A percentile compares a stretch with the other conserved stretches of the same genome.
phyloP scores from a whole-genome alignment of 768 basidiomycete species.

The Serpula lacrymans region DNA sequence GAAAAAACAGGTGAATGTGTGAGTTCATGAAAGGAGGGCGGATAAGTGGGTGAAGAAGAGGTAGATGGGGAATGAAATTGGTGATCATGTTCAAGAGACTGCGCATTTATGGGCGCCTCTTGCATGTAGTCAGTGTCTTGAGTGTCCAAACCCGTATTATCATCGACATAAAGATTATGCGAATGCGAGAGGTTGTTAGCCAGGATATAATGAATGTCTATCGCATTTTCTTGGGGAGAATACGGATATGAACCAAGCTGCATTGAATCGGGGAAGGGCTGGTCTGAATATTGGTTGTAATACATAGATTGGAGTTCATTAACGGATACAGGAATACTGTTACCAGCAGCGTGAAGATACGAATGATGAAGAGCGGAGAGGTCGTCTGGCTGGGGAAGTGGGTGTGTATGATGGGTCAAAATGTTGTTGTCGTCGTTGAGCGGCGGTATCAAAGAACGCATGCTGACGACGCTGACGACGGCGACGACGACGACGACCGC shows the following conservation, averaged over 20 bases:
- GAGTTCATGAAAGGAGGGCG: slow-evolving; percentile 23
- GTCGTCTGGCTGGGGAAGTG: slow-evolving; percentile 26
- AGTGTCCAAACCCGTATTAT: slow-evolving; percentile 21
- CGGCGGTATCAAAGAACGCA: slow-evolving; percentile 5
- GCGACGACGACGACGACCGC: slow-evolving; percentile 11
- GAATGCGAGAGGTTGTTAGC: slow-evolving; percentile 14
- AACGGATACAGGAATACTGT: slow-evolving; percentile 28
- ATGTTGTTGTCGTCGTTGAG: slow-evolving; percentile 17
- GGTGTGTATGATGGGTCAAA: slow-evolving; percentile 10
- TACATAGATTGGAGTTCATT: slow-evolving; percentile 24
- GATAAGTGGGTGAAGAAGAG: slow-evolving; percentile 19
- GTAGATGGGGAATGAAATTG: slow-evolving; percentile 26
- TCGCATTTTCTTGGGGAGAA: slow-evolving; percentile 21
- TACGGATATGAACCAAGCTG: slow-evolving; percentile 22
- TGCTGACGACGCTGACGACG: slow-evolving; percentile 10
- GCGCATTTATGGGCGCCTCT: slow-evolving; percentile 15
- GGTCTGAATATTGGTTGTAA: slow-evolving; percentile 29
- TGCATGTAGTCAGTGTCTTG: slow-evolving; percentile 26
- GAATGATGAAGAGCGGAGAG: slow-evolving; percentile 26
- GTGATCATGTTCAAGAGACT: slow-evolving; percentile 21
- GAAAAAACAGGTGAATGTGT: slow-evolving; percentile 13
- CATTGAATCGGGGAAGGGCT: slow-evolving; percentile 12
- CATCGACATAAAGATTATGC: slow-evolving; percentile 13
- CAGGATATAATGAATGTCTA: slow-evolving; percentile 25
- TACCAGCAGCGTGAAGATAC: slow-evolving; percentile 16